Evolutionary conservation across 2,329 filamentous ascomycete genomes (phyloP).

Genomic region (Fusarium tanahbumbuense): DNA sequence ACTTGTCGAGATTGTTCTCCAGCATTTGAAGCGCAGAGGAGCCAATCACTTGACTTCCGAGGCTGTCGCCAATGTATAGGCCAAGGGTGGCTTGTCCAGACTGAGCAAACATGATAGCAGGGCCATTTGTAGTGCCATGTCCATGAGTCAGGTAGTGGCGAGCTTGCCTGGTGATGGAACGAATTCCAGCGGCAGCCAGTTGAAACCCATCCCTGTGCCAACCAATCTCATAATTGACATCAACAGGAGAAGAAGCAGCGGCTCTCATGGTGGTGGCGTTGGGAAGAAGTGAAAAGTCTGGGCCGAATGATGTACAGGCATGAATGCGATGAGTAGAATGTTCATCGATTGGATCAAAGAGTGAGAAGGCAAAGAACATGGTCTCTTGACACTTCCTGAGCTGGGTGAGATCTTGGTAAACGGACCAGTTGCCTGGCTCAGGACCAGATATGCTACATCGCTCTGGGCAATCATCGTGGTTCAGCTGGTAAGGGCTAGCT

Average conservation of each 20-base stretch:
- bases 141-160: neutral
- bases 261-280: neutral
- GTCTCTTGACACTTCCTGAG: neutral
- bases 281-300: neutral
- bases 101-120: neutral
- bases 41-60: neutral
- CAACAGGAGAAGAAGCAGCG: neutral
- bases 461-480: neutral
- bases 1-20: neutral
- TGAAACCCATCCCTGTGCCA: neutral
- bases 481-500: neutral
- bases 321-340: neutral
- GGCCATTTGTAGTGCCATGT: neutral
- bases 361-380: neutral
- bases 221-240: neutral
- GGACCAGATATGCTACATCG: neutral
- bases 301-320: neutral
- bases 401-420: neutral
- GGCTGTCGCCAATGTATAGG: neutral
- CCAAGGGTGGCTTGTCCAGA: neutral
- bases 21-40: neutral
- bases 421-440: neutral
- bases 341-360: neutral
- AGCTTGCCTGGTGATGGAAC: conserved; percentile 1
- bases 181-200: neutral